Evolutionary conservation across 2,329 filamentous ascomycete genomes (phyloP), one percentile per base, ranked within the genome.

Genomic region (Epichloe aotearoae): DNA sequence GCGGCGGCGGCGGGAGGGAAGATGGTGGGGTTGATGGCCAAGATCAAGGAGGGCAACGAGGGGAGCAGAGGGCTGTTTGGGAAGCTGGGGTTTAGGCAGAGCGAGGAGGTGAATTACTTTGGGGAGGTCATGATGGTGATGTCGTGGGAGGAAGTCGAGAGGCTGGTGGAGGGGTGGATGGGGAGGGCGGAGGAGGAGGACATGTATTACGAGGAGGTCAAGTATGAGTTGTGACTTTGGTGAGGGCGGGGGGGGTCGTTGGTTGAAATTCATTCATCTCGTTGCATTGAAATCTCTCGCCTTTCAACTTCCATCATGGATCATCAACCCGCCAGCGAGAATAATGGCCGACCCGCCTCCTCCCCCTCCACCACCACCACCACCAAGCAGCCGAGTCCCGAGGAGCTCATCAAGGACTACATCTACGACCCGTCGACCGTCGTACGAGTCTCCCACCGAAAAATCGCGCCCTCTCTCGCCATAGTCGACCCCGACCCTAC

Each of bases 71-170:
- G 66, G 30, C 61, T 82, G 45, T 82, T 82, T 55, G 61, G 59
- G 54, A 66, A 70, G 36, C 59, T 80, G 46, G 77, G 76, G 0
- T 82, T 81, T 52, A 56, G 55, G 54, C 72, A 75, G 61, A 62
- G 65, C n/a, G 77, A 75, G 75, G 68, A 61, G 2, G 73, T 75
- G 48, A 77, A 81, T 57, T 81, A 81, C 57, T 81, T 82, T 66
- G 77, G 76, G 0, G 78, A 82, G 65, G 61, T 81, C n/a, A 69
- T 71, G 53, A 64, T 81, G 64, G 67, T 73, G 7, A 60, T 76
- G 39, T 53, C 56, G 19, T 67, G 64, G 64, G 58, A 58, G 5
- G 57, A 55, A 15, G 47, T 61, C 30, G 53, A 47, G 50, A 49
- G n/a, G 26, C 53, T 51, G 49, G 55, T 57, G 19, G 57, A 52